Evolutionary conservation across 805 yeast genomes (phyloP).

Genomic region (Pichia sporocuriosa): DNA sequence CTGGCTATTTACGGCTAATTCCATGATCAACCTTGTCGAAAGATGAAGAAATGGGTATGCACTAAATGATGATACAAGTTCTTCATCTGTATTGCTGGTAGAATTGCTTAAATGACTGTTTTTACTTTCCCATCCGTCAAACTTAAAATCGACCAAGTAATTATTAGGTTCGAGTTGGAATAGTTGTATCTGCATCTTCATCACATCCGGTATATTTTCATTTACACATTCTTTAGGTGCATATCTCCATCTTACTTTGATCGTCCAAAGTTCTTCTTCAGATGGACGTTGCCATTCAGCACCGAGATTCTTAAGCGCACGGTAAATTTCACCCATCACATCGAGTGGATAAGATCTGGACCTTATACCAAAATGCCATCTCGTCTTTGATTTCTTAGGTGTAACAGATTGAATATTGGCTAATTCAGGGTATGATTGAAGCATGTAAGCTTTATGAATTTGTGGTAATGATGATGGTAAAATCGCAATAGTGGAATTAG

Average conservation of each 20-base stretch:
- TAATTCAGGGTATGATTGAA: constrained; percentile 31
- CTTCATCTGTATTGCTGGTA: constrained; percentile 36
- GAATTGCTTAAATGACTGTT: constrained; percentile 29
- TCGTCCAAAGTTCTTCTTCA: constrained; percentile 94
- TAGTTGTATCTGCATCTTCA: constrained; percentile 95
- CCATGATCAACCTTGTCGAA: constrained; percentile 91
- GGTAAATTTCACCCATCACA: constrained; percentile 96
- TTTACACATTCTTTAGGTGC: constrained; percentile 28
- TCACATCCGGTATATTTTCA: constrained; percentile 56
- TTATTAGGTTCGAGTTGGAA: constrained; percentile 95
- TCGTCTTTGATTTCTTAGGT: constrained; percentile 80
- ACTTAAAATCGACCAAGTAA: constrained; percentile 92
- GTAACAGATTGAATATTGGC: constrained; percentile 39
- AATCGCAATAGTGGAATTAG: constrained; percentile 81
- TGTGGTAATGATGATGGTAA: constrained; percentile 92
- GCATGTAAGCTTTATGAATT: constrained; percentile 90
- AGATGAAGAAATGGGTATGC: constrained; percentile 93
- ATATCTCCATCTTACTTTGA: constrained; percentile 89
- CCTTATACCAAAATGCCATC: constrained; percentile 98
- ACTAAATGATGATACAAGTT: constrained; percentile 82
- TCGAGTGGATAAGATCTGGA: constrained; percentile 94
- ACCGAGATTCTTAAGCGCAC: constrained; percentile 87
- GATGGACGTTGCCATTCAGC: constrained; percentile 97
- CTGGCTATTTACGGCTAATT: constrained; percentile 90
- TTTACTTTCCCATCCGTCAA: constrained; percentile 87